Percentiles rank a stretch among this genome's conserved stretches.
These are phyloP conservation scores for Gaeumannomyces sp. DNA, from an alignment of 2,329 filamentous ascomycete genomes.

Conservation along the genomic window DNA sequence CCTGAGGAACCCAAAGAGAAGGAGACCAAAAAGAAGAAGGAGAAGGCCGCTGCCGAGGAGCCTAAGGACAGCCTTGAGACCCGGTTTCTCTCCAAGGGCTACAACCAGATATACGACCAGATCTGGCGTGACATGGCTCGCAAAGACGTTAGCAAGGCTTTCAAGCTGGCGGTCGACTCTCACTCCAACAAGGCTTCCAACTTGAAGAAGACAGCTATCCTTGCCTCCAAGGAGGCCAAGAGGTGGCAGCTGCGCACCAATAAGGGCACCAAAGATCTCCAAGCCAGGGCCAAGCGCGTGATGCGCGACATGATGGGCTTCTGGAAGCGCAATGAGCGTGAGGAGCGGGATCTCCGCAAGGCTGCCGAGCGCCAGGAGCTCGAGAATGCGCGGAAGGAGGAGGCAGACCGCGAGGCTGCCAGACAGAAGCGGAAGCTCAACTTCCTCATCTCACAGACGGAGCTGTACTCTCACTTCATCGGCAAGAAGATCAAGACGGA, in stretches of 20 bases:
- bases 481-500: slow-evolving; percentile 99
- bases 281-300: slow-evolving; percentile 91
- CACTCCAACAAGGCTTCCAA: slow-evolving; percentile 88
- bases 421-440: slow-evolving; percentile 98
- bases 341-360: slow-evolving; percentile 91
- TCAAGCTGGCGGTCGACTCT: slow-evolving; percentile 79
- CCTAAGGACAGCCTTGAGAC: slow-evolving; percentile 49
- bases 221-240: slow-evolving; percentile 94
- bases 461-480: slow-evolving; percentile 98
- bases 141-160: slow-evolving; percentile 90
- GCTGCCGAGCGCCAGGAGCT: slow-evolving; percentile 93
- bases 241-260: slow-evolving; percentile 97
- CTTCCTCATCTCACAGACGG: slow-evolving; percentile 97
- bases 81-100: slow-evolving; percentile 80
- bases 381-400: slow-evolving; percentile 91
- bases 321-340: slow-evolving; percentile 98
- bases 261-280: slow-evolving; percentile 96
- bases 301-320: slow-evolving; percentile 99
- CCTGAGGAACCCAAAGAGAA: slow-evolving; percentile 34
- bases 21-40: slow-evolving; percentile 28
- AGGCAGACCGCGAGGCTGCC: slow-evolving; percentile 95
- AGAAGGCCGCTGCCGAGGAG: slow-evolving; percentile 38
- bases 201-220: slow-evolving; percentile 91
- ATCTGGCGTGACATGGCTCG: slow-evolving; percentile 93
- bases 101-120: slow-evolving; percentile 94